Conservation (phyloP, 768 basidiomycete species). For the Cyathus striatus region DNA sequence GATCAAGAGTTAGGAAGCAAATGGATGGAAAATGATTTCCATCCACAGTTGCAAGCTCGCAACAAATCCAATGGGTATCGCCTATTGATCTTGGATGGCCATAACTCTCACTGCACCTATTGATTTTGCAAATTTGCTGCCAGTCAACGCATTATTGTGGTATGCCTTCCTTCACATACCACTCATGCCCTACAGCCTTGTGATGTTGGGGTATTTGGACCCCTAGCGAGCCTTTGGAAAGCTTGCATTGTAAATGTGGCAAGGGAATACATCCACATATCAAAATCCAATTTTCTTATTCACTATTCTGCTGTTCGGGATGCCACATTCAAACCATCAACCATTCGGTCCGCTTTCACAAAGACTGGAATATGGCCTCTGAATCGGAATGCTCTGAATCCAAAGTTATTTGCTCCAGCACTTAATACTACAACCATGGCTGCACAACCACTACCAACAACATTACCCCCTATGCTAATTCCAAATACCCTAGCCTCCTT, state of each 20-base stretch:
- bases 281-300: constrained; percentile 11
- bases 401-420: background rate
- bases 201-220: constrained; percentile 31
- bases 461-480: background rate
- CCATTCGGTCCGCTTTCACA: constrained; percentile 12
- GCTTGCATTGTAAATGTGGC: constrained; percentile 10
- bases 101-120: constrained; percentile 27
- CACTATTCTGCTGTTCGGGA: constrained; percentile 8
- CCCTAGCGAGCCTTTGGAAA: constrained; percentile 18
- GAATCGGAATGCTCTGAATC: constrained; percentile 8
- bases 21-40: constrained; percentile 29
- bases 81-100: constrained; percentile 32
- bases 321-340: constrained; percentile 10
- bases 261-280: constrained; percentile 8
- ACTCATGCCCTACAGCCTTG: constrained; percentile 30
- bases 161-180: constrained; percentile 31
- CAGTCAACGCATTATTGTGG: constrained; percentile 18
- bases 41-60: constrained; percentile 12
- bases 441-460: constrained; percentile 7
- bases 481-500: background rate
- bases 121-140: constrained; percentile 19
- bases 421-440: constrained; percentile 7
- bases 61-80: constrained; percentile 12
- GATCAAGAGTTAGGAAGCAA: constrained; percentile 23
- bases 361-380: constrained; percentile 15